phyloP scores from a whole-genome alignment of 2,329 filamentous ascomycete genomes.

The Fusarium tuaranense region DNA sequence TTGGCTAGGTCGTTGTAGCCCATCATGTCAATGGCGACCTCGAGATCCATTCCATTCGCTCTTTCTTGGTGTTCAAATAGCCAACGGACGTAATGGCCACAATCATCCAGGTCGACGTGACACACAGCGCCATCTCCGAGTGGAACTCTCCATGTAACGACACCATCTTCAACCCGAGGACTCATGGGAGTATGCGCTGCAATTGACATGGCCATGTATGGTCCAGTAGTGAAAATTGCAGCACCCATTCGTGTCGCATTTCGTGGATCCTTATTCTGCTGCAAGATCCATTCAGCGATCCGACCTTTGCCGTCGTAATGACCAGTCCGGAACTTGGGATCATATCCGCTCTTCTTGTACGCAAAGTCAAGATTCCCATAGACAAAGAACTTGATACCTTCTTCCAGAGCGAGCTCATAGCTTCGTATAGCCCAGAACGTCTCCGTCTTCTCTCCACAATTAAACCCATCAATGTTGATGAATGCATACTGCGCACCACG shows the following conservation, averaged over 20 bases:
- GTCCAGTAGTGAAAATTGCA: constrained; percentile 14
- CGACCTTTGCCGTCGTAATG: constrained; percentile 63
- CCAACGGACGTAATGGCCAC: constrained; percentile 25
- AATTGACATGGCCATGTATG: constrained; percentile 22
- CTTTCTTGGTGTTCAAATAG: constrained; percentile 9
- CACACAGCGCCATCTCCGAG: constrained; percentile 4
- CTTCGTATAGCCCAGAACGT: constrained; percentile 15
- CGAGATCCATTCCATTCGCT: constrained; percentile 13
- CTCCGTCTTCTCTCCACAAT: constrained; percentile 25
- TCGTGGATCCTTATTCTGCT: constrained; percentile 41
- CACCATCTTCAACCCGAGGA: constrained; percentile 1
- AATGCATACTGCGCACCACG: not conserved
- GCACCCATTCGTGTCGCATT: constrained; percentile 6
- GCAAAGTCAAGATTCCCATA: constrained; percentile 63
- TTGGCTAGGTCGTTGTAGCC: not conserved
- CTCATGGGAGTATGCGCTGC: not conserved
- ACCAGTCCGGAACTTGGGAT: constrained; percentile 58
- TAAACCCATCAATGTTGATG: not conserved
- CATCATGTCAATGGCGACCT: constrained; percentile 19
- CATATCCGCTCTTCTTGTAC: constrained; percentile 60
- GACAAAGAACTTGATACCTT: constrained; percentile 53
- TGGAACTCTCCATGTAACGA: constrained; percentile 25
- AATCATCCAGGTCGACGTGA: constrained; percentile 26
- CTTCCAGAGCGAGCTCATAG: constrained; percentile 19
- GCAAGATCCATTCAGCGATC: constrained; percentile 58